Evolutionary conservation across 2,329 filamentous ascomycete genomes (phyloP), one percentile per base, ranked within the genome.

Genomic region (Blastomyces parvus): DNA sequence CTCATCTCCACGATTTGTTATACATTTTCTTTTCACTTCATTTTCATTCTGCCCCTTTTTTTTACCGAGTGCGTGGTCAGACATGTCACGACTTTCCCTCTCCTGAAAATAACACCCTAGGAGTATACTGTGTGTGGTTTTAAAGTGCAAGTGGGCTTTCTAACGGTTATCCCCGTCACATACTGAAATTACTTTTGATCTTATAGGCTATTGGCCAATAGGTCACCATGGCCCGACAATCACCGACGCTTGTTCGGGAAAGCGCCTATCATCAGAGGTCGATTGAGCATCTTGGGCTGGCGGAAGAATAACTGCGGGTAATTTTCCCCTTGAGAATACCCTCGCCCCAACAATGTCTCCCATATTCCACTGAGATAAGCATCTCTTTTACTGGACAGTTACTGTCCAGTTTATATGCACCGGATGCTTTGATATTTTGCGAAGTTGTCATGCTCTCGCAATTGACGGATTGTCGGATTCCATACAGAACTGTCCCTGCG

Each of bases 391-490:
- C 40, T 13, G 14, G 25, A 48, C 7, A 3, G 4, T 46, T n/a
- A 33, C 17, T 59, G 6, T 30, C 33, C 25, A 46, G 57, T 40
- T 59, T 17, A 30, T 1, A 25, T 59, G 27, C 40, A 22, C n/a
- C 36, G 44, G 22, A 27, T 25, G 14, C 38, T 38, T 42, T 40
- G 1, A 22, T 9, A 4, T 44, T 42, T 59, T 7, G 33, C 33
- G 30, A 9, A 59, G 27, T 44, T 58, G 19, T 14, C 22, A 22
- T 59, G 40, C 40, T 46, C 9, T 46, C 22, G 42, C 40, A 9
- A 9, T 48, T 27, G 57, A 25, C 40, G 57, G 25, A 59, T 46
- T 46, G 25, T 48, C 57, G 40, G 57, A 59, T 14, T 59, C 57
- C 57, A 59, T 22, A 46, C 57, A 59, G 42, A 33, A 9, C 40